phyloP scores from a whole-genome alignment of 768 basidiomycete species.

The Pisolithus tinctorius region DNA sequence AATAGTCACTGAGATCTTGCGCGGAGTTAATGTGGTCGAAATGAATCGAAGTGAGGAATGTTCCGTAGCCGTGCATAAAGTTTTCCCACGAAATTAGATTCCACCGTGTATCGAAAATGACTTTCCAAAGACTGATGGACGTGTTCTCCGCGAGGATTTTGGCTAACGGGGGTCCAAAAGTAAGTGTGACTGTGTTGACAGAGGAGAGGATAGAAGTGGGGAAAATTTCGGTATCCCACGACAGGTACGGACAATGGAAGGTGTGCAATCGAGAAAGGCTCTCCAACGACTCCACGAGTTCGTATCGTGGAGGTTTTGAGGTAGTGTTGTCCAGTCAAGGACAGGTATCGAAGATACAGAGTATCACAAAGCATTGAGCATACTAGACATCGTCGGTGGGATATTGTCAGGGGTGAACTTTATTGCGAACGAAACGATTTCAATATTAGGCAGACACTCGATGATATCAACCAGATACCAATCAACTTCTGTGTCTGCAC shows the following conservation, averaged over 20 bases:
- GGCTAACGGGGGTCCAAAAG: background rate
- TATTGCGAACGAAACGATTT: conserved; percentile 12
- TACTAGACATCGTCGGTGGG: background rate
- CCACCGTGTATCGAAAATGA: conserved; percentile 9
- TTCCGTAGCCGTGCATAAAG: conserved; percentile 9
- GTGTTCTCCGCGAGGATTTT: background rate
- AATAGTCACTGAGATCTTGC: background rate
- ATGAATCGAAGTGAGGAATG: conserved; percentile 15
- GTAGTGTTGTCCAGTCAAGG: conserved; percentile 10
- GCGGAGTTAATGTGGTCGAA: background rate
- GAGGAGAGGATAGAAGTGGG: conserved; percentile 6
- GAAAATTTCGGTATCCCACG: background rate
- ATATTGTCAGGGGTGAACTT: background rate
- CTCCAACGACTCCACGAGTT: conserved; percentile 3
- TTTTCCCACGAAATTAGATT: conserved; percentile 4
- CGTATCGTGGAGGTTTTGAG: background rate
- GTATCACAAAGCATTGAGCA: conserved; percentile 11
- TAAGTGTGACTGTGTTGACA: conserved; percentile 10
- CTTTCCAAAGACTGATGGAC: conserved; percentile 10
- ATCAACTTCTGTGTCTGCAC: background rate
- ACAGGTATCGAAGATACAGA: conserved; percentile 14
- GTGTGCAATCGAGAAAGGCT: conserved; percentile 9
- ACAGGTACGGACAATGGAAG: background rate
- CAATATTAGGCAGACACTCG: conserved; percentile 10
- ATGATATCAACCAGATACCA: conserved; percentile 8